Evolutionary conservation across 2,329 filamentous ascomycete genomes (phyloP).

Genomic region (Botrytis fabae): DNA sequence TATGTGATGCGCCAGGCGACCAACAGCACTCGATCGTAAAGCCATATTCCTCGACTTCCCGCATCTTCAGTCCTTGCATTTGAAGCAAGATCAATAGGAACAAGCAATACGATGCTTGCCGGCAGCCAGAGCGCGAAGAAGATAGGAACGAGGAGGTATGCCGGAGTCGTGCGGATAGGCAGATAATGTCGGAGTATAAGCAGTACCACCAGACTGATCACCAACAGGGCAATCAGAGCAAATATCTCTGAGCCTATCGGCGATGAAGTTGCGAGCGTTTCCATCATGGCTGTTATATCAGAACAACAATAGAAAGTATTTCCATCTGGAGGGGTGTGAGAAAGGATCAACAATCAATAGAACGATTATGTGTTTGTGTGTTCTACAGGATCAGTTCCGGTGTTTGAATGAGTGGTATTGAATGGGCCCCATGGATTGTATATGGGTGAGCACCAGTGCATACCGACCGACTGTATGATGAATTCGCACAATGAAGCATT

Average conservation of each 20-base stretch:
- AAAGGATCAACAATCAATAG: background rate
- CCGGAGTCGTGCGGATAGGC: constrained; percentile 84
- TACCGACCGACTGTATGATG: background rate
- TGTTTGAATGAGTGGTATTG: constrained; percentile 1
- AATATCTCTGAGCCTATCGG: constrained; percentile 81
- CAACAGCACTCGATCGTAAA: constrained; percentile 73
- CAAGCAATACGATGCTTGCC: constrained; percentile 84
- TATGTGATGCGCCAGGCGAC: constrained; percentile 95
- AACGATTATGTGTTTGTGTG: background rate
- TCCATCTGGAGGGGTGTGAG: constrained; percentile 13
- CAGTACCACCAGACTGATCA: constrained; percentile 75
- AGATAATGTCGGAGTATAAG: constrained; percentile 87
- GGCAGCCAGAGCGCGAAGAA: constrained; percentile 96
- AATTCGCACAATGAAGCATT: background rate
- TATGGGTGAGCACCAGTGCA: background rate
- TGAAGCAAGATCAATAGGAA: constrained; percentile 93
- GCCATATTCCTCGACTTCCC: constrained; percentile 78
- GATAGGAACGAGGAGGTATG: constrained; percentile 85
- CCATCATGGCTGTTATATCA: constrained; percentile 30
- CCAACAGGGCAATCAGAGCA: constrained; percentile 67
- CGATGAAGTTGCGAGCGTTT: constrained; percentile 51
- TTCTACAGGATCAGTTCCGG: background rate
- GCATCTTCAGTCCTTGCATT: constrained; percentile 72
- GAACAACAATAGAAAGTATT: background rate
- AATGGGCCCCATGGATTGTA: background rate